phyloP scores from a whole-genome alignment of 352 stramenopile genomes.

The Globisporangium perplexum region DNA sequence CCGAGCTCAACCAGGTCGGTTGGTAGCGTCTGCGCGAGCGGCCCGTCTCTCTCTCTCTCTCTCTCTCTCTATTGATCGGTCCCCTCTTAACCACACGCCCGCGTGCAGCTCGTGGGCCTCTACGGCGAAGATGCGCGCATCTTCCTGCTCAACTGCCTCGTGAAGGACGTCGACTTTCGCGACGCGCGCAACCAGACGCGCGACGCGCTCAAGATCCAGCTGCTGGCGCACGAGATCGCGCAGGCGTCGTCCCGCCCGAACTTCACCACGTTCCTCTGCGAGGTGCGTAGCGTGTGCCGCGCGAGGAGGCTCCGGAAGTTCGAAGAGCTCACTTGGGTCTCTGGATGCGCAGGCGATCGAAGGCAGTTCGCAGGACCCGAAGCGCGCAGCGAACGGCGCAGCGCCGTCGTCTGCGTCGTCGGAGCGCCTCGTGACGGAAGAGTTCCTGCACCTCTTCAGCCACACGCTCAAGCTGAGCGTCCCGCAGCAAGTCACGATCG shows the following conservation, averaged over 20 bases:
- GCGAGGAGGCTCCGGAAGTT: no score
- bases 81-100: not conserved
- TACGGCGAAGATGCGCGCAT: conserved; percentile 90
- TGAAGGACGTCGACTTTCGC: conserved; percentile 89
- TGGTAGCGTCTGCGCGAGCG: no score
- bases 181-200: conserved; percentile 77
- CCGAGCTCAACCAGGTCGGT: conserved; percentile 88
- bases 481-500: conserved; percentile 81
- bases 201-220: conserved; percentile 86
- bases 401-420: conserved; percentile 4
- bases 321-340: conserved; percentile 1
- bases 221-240: conserved; percentile 87
- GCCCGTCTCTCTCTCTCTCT: not conserved
- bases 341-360: conserved; percentile 46
- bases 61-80: not conserved
- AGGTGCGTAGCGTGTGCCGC: conserved; percentile 22
- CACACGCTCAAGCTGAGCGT: conserved; percentile 81
- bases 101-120: conserved; percentile 75
- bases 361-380: conserved; percentile 39
- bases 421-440: conserved; percentile 55
- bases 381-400: conserved; percentile 13
- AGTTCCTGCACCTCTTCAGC: conserved; percentile 76
- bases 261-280: conserved; percentile 88
- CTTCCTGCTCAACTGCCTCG: conserved; percentile 88
- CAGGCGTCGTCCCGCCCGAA: conserved; percentile 86